phyloP scores from a whole-genome alignment of 768 basidiomycete species.

The Exsudoporus frostii region DNA sequence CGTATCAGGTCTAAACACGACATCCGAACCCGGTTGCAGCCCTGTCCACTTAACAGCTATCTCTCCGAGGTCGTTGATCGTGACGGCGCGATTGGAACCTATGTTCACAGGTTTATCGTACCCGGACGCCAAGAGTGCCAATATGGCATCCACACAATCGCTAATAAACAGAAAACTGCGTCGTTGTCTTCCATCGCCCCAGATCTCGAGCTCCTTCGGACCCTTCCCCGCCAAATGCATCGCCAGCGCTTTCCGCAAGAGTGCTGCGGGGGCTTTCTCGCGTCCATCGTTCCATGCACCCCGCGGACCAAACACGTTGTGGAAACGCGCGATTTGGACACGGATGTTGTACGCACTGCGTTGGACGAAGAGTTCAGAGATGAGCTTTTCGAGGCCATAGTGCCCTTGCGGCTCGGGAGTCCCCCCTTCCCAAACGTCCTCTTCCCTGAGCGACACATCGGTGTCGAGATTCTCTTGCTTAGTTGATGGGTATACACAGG shows the following conservation, averaged over 20 bases:
- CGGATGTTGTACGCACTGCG: constrained; percentile 33
- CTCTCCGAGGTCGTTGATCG: constrained; percentile 41
- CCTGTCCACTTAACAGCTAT: constrained; percentile 37
- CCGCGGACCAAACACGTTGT: constrained; percentile 56
- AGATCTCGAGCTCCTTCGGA: constrained; percentile 43
- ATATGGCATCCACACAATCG: constrained; percentile 50
- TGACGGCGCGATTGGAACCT: constrained; percentile 44
- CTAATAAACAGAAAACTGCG: constrained; percentile 56
- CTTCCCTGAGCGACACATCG: constrained; percentile 46
- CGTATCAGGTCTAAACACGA: constrained; percentile 28
- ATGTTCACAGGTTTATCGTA: constrained; percentile 43
- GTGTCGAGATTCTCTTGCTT: constrained; percentile 34
- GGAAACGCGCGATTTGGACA: constrained; percentile 51
- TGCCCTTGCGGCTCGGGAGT: constrained; percentile 49
- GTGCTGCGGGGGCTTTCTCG: constrained; percentile 57
- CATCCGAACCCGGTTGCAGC: constrained; percentile 20
- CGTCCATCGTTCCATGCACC: constrained; percentile 52
- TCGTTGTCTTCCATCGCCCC: constrained; percentile 53
- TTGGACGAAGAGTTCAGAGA: constrained; percentile 44
- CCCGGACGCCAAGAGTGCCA: constrained; percentile 41
- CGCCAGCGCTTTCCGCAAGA: constrained; percentile 51
- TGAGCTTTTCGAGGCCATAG: constrained; percentile 58
- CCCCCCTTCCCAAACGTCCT: constrained; percentile 39
- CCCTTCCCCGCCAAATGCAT: constrained; percentile 10
- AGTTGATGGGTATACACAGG: constrained; percentile 52